These are phyloP conservation scores for Xylaria sp. DNA, from an alignment of 2,329 filamentous ascomycete genomes.

Conservation along the genomic window DNA sequence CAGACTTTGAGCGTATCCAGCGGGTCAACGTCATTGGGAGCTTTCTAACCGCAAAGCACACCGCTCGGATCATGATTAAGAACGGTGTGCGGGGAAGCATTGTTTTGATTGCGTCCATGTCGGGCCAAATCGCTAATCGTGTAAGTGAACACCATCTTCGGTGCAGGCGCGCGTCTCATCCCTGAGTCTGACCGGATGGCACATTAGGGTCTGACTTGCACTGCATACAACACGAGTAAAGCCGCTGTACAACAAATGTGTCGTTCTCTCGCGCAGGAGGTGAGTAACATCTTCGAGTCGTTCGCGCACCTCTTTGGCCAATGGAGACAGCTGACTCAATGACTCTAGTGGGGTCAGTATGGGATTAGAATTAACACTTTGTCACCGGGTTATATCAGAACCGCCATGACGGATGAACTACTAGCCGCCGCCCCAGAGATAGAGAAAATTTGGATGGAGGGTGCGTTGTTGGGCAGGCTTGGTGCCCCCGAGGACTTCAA, in stretches of 20 bases:
- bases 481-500: constrained; percentile 20
- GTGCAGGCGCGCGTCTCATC: not conserved
- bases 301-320: not conserved
- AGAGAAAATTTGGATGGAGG: constrained; percentile 4
- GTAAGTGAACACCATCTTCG: not conserved
- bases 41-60: constrained; percentile 22
- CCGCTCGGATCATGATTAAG: constrained; percentile 10
- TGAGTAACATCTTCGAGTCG: not conserved
- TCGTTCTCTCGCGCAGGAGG: constrained; percentile 4
- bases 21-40: constrained; percentile 21
- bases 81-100: constrained; percentile 7
- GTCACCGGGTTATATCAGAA: constrained; percentile 3
- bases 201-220: not conserved
- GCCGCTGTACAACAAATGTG: constrained; percentile 3
- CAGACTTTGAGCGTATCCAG: constrained; percentile 21
- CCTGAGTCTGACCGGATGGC: not conserved
- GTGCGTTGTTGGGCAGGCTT: not conserved
- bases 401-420: constrained; percentile 6
- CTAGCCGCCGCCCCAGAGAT: not conserved
- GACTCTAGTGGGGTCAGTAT: constrained; percentile 1
- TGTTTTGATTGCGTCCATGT: constrained; percentile 1
- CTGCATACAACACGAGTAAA: constrained; percentile 5
- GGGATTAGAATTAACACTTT: constrained; percentile 2
- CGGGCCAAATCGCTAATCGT: constrained; percentile 4
- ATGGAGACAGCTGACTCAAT: not conserved